Base-by-base conservation (phyloP, 345 rosid species). In the Erucastrum elatum region DNA sequence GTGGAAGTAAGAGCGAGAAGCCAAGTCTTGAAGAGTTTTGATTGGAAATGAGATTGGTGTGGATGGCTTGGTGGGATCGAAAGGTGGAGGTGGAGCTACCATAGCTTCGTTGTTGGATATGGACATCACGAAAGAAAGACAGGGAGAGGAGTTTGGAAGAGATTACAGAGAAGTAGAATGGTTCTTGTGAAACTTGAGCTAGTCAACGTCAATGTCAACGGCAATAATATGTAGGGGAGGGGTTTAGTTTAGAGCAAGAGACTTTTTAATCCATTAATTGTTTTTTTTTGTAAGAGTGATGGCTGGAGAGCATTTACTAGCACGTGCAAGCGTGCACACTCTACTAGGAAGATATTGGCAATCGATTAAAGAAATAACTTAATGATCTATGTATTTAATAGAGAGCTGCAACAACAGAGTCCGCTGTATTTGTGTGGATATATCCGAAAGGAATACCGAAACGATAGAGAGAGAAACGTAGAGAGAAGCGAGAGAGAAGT, bases 31-130 rank as follows among this genome's bases (percentile, higher is more conserved):
- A 25, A 93, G 91, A 33, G 94, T 86, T 37, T 84, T 84, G 84
- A 93, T 70, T 0, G 94, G 98, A 76, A 86, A 93, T 1, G 98
- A 89, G 79, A 91, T 71, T 0, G 98, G 96, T 44, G 71, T 51
- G 0, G 92, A 68, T 25, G 92, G 92, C 72, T 78, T 70, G 2
- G 80, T 66, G 26, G 90, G 91, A 77, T 91, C 87, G 80, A 87
- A 77, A 7, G 80, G 76, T 26, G 87, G 82, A 53, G 70, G 77
- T 5, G 79, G 76, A 21, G 31, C 44, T 33, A 8, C 35, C 80
- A 63, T 77, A 27, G 39, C 16, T 63, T 37, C 74, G 4, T 8
- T 68, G 8, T 35, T 60, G 81, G 85, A 68, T 26, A 66, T 68
- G 8, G 82, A 41, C 84, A 82, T 85, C 63, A 8, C 8, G n/a